Base-by-base conservation (phyloP, 371 early-diverging fungal genomes). In the Ordospora colligata region DNA sequence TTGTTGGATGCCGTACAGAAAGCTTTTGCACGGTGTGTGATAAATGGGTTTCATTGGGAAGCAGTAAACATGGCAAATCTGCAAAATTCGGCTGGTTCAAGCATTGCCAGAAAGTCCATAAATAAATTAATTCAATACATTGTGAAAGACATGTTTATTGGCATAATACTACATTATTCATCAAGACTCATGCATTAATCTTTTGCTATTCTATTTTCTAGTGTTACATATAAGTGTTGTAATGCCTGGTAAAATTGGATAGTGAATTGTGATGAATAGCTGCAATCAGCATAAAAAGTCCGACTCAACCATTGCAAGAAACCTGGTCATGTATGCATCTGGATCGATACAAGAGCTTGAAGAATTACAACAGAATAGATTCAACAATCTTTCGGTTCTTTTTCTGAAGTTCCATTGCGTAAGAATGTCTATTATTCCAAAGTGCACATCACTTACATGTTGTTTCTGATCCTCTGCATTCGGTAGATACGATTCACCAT, bases 361-460 rank as follows among this genome's bases (percentile, higher is more conserved):
- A 10, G 14, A 32, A 6, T 32, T 58, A 64, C 79, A 78, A 49
- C 67, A 78, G 19, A 82, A 27, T 2, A 66, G 10, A 73, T 74
- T 45, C 7, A 50, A 68, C 3, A 76, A 21, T 17, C 65, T 47
- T 47, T 82, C 82, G 10, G 67, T 58, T 40, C 43, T 69, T 37
- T 82, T 82, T 32, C 4, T 44, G 1, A 44, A 23, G 40, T 17
- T 64, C 66, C 65, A 82, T 23, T 46, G 47, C 2, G 82, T 82
- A 21, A 82, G 50, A 43, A 73, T 76, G 65, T 82, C 82, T 12
- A 82, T 70, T 45, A 82, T 82, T 44, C 82, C 82, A 70, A 80
- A 69, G 43, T 19, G n/a, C 37, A 67, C 23, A 49, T n/a, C 19
- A 23, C 25, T 37, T n/a, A 17, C 37, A 58, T 58, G 11, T 0